These are phyloP conservation scores for Candida ponderosae DNA, from an alignment of 805 yeast species.

Conservation along the genomic window DNA sequence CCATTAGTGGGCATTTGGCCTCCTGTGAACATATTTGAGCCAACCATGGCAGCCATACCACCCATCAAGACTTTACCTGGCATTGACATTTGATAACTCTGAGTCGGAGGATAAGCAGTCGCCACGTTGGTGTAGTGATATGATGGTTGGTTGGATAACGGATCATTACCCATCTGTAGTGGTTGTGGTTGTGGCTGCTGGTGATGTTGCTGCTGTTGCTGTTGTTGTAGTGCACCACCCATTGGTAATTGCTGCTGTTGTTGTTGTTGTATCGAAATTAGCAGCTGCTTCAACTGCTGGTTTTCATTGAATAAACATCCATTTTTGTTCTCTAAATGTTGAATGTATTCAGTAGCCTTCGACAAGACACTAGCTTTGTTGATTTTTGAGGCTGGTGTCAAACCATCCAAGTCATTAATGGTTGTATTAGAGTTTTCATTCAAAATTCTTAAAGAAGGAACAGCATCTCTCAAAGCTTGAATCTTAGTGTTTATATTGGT, in stretches of 20 bases:
- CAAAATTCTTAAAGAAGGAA: constrained; percentile 67
- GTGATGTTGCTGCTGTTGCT: constrained; percentile 5
- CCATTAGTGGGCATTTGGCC: constrained; percentile 20
- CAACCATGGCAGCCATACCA: constrained; percentile 43
- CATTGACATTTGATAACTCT: constrained; percentile 15
- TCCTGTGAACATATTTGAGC: constrained; percentile 22
- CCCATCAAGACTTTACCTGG: constrained; percentile 34
- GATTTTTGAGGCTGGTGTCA: constrained; percentile 65
- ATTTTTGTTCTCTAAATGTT: constrained; percentile 60
- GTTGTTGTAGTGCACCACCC: constrained; percentile 1
- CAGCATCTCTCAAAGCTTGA: constrained; percentile 62
- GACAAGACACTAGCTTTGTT: constrained; percentile 73
- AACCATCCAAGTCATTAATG: constrained; percentile 57
- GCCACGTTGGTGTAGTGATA: constrained; percentile 3
- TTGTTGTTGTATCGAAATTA: constrained; percentile 4
- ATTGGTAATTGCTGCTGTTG: constrained; percentile 15
- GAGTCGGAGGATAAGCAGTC: constrained; percentile 1
- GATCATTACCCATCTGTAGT: background rate
- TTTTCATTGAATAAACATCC: constrained; percentile 42
- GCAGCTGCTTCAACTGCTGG: constrained; percentile 30
- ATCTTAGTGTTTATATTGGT: constrained; percentile 71
- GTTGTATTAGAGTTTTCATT: constrained; percentile 37
- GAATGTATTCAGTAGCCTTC: constrained; percentile 75
- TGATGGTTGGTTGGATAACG: constrained; percentile 14
- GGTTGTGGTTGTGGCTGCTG: constrained; percentile 10